Evolutionary conservation across 495 filamentous ascomycete genomes (phyloP), one percentile per base, ranked within the genome.

Genomic region (Podospora conica): DNA sequence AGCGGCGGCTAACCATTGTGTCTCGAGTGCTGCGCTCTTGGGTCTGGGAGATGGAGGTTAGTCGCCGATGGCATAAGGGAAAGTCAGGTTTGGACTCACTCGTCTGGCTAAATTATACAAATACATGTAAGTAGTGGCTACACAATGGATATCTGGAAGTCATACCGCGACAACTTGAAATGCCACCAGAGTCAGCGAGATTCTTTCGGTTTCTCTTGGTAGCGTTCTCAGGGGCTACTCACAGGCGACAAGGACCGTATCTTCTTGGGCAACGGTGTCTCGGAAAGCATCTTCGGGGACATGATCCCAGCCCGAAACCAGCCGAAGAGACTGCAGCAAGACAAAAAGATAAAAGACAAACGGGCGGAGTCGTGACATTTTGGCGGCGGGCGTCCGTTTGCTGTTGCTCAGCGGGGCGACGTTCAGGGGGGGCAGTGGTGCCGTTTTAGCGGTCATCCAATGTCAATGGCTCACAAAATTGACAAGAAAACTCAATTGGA

Each of bases 1-100:
- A 3, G 40, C 48, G 11, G 72, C 70, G 3, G 57, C 23, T 12
- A 65, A 23, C 73, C 73, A 75, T 61, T 75, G 70, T 28, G 57
- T 29, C 58, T 71, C 73, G 23, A 75, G 53, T 1, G 66, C 20
- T 29, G 65, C 64, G 29, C 56, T 67, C 25, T 66, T 68, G 9
- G 63, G 66, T 61, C 70, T 74, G 28, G 2, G n/a, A 21, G 25
- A 0, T 3, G 10, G 27, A 9, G 58, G 28, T 24, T 22, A 18
- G 12, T 23, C 1, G 3, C 29, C 7, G n/a, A 0, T 3, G 12
- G n/a, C 0, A 24, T 9, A 28, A 61, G 33, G 8, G 20, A 12
- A n/a, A 18, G 9, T n/a, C 22, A 21, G 1, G 15, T 5, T 8
- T 21, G 33, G 33, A 21, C 28, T 61, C 15, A 61, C 59, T 61